Evolutionary conservation across 176 grass and related monocot species (phyloP).

Genomic region (Oryza australiensis): DNA sequence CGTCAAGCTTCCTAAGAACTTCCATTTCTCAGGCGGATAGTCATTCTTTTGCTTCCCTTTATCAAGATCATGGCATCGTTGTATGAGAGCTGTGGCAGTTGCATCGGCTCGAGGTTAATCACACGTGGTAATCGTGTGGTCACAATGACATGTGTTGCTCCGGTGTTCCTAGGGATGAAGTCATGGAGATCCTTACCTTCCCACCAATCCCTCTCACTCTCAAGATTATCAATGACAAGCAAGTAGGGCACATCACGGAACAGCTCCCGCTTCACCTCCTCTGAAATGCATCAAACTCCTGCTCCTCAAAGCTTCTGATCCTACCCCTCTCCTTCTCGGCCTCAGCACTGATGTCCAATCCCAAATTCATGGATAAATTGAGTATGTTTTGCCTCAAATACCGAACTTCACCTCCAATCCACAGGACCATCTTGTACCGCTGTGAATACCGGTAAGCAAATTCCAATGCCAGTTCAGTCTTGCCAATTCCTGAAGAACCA

Average conservation of each 20-base stretch:
- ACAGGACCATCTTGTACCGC: slow-evolving; percentile 95
- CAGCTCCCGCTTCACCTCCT: slow-evolving; percentile 90
- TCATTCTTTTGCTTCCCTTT: slow-evolving; percentile 81
- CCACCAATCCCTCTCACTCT: slow-evolving; percentile 97
- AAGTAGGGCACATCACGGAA: slow-evolving; percentile 93
- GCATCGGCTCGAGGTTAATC: slow-evolving; percentile 90
- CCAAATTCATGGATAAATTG: slow-evolving; percentile 74
- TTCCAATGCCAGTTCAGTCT: slow-evolving; percentile 88
- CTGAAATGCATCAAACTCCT: slow-evolving; percentile 90
- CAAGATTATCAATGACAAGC: slow-evolving; percentile 93
- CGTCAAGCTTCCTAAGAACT: slow-evolving; percentile 80
- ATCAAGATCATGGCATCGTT: slow-evolving; percentile 74
- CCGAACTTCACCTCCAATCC: slow-evolving; percentile 89
- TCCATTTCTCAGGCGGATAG: slow-evolving; percentile 68
- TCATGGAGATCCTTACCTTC: slow-evolving; percentile 98
- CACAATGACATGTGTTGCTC: slow-evolving; percentile 77
- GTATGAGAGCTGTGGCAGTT: slow-evolving; percentile 65
- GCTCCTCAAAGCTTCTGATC: slow-evolving; percentile 92
- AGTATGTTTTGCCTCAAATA: slow-evolving; percentile 92
- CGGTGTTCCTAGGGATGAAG: slow-evolving; percentile 91
- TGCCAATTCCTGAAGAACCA: slow-evolving; percentile 82
- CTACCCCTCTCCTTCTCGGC: slow-evolving; percentile 90
- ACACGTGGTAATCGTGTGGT: slow-evolving; percentile 74
- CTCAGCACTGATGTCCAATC: slow-evolving; percentile 87
- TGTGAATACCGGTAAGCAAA: slow-evolving; percentile 89